A percentile compares a stretch with the other conserved stretches of the same genome.
These are phyloP conservation scores for Apiotrichum mycotoxinovorans DNA, from an alignment of 1,284 basidiomycete species.

Conservation along the genomic window DNA sequence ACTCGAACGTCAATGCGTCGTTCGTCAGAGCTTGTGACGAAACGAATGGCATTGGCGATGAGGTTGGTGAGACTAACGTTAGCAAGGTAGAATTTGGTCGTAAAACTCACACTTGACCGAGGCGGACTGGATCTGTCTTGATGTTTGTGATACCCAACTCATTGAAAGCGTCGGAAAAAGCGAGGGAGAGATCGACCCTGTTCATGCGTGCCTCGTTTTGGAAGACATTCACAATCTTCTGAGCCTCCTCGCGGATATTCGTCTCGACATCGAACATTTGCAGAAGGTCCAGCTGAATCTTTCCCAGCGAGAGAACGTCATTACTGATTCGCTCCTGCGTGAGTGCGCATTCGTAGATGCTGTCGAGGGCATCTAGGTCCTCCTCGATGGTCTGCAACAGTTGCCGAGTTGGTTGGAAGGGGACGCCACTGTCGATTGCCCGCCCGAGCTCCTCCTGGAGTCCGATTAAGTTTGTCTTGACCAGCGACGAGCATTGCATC, in stretches of 20 bases:
- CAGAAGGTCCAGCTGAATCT: conserved; percentile 49
- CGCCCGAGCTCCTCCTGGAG: conserved; percentile 33
- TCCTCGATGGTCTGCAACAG: conserved; percentile 47
- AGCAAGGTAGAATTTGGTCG: background rate
- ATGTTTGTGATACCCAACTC: conserved; percentile 14
- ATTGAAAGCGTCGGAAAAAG: conserved; percentile 6
- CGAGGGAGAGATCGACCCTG: conserved; percentile 18
- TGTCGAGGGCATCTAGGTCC: conserved; percentile 46
- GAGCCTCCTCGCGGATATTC: conserved; percentile 40
- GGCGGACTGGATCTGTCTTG: conserved; percentile 44
- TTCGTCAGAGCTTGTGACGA: conserved; percentile 32
- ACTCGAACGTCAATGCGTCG: conserved; percentile 33
- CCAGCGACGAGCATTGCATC: conserved; percentile 37
- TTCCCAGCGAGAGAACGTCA: conserved; percentile 51
- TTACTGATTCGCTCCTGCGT: conserved; percentile 52
- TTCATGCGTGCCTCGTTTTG: conserved; percentile 47
- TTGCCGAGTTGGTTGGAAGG: conserved; percentile 27
- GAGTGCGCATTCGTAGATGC: conserved; percentile 48
- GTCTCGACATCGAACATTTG: conserved; percentile 46
- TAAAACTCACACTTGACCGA: conserved; percentile 39
- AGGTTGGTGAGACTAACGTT: conserved; percentile 34
- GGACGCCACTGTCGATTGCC: background rate
- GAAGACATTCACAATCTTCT: conserved; percentile 48
- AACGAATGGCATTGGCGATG: conserved; percentile 43
- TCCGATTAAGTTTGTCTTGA: conserved; percentile 40